phyloP scores from a whole-genome alignment of 2,329 filamentous ascomycete genomes.

The Rutstroemia sp. region DNA sequence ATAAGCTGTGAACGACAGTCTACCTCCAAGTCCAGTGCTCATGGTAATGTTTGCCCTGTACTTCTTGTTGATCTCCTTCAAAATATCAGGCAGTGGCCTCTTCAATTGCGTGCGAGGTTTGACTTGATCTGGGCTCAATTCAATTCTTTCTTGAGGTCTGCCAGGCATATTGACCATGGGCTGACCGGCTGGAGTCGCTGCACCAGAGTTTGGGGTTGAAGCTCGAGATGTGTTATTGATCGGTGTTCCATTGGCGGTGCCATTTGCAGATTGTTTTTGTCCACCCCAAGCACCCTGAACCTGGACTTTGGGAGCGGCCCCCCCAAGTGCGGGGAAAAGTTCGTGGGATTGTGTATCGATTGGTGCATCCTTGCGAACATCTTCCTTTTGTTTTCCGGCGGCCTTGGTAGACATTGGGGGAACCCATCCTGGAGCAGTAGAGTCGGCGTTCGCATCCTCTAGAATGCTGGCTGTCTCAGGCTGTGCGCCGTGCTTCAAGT shows the following conservation, averaged over 20 bases:
- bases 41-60: constrained; percentile 82
- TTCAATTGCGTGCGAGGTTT: constrained; percentile 70
- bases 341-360: constrained; percentile 85
- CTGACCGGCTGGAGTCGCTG: constrained; percentile 32
- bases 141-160: constrained; percentile 31
- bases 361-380: constrained; percentile 33
- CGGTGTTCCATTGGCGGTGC: constrained; percentile 44
- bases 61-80: constrained; percentile 87
- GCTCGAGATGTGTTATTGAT: constrained; percentile 35
- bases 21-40: constrained; percentile 62
- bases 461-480: constrained; percentile 35
- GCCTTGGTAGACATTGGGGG: constrained; percentile 53
- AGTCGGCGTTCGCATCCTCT: constrained; percentile 31
- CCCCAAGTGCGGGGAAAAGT: constrained; percentile 85
- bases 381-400: constrained; percentile 60
- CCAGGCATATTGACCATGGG: constrained; percentile 60
- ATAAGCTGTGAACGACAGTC: constrained; percentile 74
- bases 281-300: constrained; percentile 71
- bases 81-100: constrained; percentile 75
- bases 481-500: constrained; percentile 50
- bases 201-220: constrained; percentile 56
- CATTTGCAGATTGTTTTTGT: constrained; percentile 49
- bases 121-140: constrained; percentile 60
- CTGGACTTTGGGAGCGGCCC: constrained; percentile 50
- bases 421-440: constrained; percentile 40